phyloP scores from a whole-genome alignment of 371 early-diverging fungal genomes.

The Rhizopus microsporus region DNA sequence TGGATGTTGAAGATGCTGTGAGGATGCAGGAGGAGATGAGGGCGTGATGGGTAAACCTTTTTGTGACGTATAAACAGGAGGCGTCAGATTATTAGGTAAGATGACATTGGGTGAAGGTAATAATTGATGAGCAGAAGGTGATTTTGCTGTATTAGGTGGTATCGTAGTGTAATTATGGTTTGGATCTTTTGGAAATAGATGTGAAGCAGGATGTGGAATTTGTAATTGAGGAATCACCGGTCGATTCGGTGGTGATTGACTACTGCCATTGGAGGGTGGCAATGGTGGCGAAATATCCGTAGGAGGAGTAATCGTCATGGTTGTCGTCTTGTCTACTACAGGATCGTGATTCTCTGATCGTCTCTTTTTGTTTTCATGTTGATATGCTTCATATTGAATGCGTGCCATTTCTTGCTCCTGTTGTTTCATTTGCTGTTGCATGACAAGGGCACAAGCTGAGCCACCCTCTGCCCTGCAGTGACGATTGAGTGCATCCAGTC shows the following conservation, averaged over 20 bases:
- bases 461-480: constrained; percentile 69
- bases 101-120: constrained; percentile 34
- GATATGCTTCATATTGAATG: constrained; percentile 1
- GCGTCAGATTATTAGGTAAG: constrained; percentile 23
- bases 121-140: constrained; percentile 6
- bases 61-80: constrained; percentile 19
- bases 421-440: constrained; percentile 19
- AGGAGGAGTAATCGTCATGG: constrained; percentile 4
- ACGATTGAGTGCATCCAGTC: constrained; percentile 77
- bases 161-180: constrained; percentile 1
- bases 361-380: background rate
- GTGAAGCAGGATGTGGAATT: constrained; percentile 30
- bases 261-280: background rate
- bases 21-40: constrained; percentile 23
- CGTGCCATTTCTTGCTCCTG: constrained; percentile 14
- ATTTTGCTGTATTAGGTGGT: background rate
- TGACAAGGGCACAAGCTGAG: constrained; percentile 38
- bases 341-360: background rate
- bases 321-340: constrained; percentile 1
- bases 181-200: constrained; percentile 20
- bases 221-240: constrained; percentile 32
- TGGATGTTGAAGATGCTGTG: constrained; percentile 10
- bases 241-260: constrained; percentile 4
- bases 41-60: constrained; percentile 27
- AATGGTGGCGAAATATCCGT: background rate